A percentile compares a stretch with the other conserved stretches of the same genome.
These are phyloP conservation scores for Saccharomyces hybrid DNA, from an alignment of 1,139 yeast species.

Conservation along the genomic window DNA sequence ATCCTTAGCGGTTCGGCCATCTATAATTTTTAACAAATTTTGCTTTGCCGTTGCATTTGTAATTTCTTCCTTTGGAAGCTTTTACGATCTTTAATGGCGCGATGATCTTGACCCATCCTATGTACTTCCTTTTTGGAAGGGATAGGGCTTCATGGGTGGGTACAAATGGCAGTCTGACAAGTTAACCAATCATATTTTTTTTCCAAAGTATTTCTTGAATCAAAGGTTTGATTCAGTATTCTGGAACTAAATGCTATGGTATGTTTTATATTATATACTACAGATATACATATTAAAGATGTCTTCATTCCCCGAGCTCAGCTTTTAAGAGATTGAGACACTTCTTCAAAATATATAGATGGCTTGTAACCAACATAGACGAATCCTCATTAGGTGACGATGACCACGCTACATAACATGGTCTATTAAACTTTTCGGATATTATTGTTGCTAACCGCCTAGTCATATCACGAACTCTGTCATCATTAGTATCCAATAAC, in stretches of 20 bases:
- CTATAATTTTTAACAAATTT: slow-evolving; percentile 38
- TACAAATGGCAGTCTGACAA: slow-evolving; percentile 99
- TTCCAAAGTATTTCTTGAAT: slow-evolving; percentile 13
- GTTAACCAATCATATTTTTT: slow-evolving; percentile 36
- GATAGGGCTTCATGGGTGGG: slow-evolving; percentile 76
- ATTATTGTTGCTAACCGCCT: slow-evolving; percentile 24
- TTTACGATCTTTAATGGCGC: slow-evolving; percentile 58
- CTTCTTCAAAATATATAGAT: slow-evolving; percentile 16
- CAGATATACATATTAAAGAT: no score
- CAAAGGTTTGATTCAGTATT: slow-evolving; percentile 16
- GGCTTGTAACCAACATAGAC: slow-evolving; percentile 13
- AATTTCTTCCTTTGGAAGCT: slow-evolving; percentile 7
- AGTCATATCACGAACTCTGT: slow-evolving; percentile 24
- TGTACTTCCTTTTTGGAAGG: slow-evolving; percentile 66
- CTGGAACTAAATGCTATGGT: background rate
- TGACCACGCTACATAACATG: slow-evolving; percentile 28
- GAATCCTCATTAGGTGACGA: slow-evolving; percentile 6
- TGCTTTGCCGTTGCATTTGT: slow-evolving; percentile 26
- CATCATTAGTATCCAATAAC: slow-evolving; percentile 23
- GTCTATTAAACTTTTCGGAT: slow-evolving; percentile 20
- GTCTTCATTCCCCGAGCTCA: background rate
- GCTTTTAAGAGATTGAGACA: slow-evolving; percentile 13
- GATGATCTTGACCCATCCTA: slow-evolving; percentile 96
- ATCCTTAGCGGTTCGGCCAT: slow-evolving; percentile 74
- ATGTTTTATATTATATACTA: no score